Base-by-base conservation (phyloP, 2,329 filamentous ascomycete genomes). In the Helicocarpus griseus region DNA sequence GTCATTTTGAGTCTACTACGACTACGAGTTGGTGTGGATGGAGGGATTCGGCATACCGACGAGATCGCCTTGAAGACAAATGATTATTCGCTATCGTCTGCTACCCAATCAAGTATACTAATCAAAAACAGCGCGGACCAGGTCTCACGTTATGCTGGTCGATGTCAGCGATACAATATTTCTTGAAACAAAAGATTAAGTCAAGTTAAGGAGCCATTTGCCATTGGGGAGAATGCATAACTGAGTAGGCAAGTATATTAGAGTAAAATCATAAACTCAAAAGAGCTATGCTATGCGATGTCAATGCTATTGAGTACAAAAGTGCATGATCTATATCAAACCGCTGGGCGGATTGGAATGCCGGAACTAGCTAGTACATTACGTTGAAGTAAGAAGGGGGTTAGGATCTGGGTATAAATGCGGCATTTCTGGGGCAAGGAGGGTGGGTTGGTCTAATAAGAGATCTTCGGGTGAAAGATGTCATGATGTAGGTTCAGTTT, bases 401-500 rank as follows among this genome's bases (percentile, higher is more conserved):
- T 8, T 14, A 7, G 9, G 29, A n/a, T 47, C n/a, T 31, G 21
- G 29, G 26, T 35, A 8, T 44, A 44, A 44, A 24, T 22, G 14
- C 40, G 22, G 6, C 24, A 7, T 44, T 2, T 17, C 14, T 2
- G 24, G 2, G 21, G 2, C 1, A 17, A 21, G 40, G 17, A 26
- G 43, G 19, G 19, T 19, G 19, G 13, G 19, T 9, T 19, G 14
- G 17, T 43, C n/a, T 44, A 33, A 26, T 31, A 21, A 13, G 38
- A 11, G 17, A 35, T 35, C 14, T 24, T 3, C 19, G 22, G 21
- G 21, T 43, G 4, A 22, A 43, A 46, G 55, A 50, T 52, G 43
- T 61, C 54, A 60, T 61, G 56, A 66, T 38, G 60, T 56, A 29
- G 63, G 61, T 53, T 72, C 69, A 22, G 60, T 67, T 58, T 72